phyloP scores from a whole-genome alignment of 306 rosid genomes.

The Bauhinia variegata region DNA sequence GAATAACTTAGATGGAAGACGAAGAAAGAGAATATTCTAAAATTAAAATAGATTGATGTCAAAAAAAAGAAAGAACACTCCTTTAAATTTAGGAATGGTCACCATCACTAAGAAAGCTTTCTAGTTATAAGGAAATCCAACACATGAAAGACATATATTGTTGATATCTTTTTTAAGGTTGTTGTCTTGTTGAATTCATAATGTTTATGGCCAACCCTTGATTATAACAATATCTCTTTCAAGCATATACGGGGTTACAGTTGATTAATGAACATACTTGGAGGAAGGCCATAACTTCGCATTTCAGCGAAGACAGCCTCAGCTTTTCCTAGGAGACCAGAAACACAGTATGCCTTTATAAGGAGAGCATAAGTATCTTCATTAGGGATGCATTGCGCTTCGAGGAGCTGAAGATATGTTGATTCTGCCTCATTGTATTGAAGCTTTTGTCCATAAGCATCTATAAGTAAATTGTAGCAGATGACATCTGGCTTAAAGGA shows the following conservation, averaged over 20 bases:
- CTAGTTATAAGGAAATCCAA: slow-evolving; percentile 10
- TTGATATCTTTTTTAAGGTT: background rate
- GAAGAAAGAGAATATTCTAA: background rate
- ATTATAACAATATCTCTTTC: slow-evolving; percentile 11
- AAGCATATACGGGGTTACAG: slow-evolving; percentile 1
- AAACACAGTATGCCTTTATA: slow-evolving; percentile 79
- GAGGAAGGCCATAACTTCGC: slow-evolving; percentile 67
- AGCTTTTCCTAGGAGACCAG: slow-evolving; percentile 68
- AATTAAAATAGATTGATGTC: background rate
- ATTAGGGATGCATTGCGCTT: slow-evolving; percentile 75
- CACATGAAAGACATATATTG: background rate
- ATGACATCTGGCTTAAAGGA: slow-evolving; percentile 87
- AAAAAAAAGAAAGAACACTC: background rate
- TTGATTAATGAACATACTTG: slow-evolving; percentile 61
- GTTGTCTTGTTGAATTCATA: background rate
- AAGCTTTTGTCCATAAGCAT: slow-evolving; percentile 81
- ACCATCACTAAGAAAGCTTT: background rate
- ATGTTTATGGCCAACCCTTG: slow-evolving; percentile 10
- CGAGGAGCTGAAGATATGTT: slow-evolving; percentile 76
- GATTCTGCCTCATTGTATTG: slow-evolving; percentile 75
- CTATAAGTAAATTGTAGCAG: slow-evolving; percentile 89
- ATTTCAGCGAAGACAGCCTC: slow-evolving; percentile 89
- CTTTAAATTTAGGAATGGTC: background rate
- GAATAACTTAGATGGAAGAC: slow-evolving; percentile 1
- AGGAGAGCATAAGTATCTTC: slow-evolving; percentile 96